phyloP scores from a whole-genome alignment of 148 eudicot species.

The Fagopyrum esculentum region DNA sequence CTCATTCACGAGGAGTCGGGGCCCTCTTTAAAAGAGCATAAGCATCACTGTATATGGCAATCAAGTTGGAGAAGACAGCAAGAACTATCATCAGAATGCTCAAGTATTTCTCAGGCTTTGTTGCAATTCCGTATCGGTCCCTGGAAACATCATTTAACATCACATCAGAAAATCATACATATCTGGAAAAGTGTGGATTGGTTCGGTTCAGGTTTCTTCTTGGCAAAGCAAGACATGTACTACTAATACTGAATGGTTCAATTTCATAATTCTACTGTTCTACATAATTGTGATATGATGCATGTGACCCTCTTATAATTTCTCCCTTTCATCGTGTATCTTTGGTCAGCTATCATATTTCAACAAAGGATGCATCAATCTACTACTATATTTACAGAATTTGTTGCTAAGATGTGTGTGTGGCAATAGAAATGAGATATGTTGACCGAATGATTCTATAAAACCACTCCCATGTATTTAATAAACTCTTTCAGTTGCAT shows the following conservation, averaged over 20 bases:
- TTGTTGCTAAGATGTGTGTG: not conserved
- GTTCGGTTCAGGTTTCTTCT: not conserved
- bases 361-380: too few relatives aligned
- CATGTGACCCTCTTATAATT: too few relatives aligned
- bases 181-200: not conserved
- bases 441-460: too few relatives aligned
- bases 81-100: conserved; percentile 58
- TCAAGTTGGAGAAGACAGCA: conserved; percentile 56
- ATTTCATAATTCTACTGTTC: too few relatives aligned
- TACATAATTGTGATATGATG: too few relatives aligned
- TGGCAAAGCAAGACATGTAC: not conserved
- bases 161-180: not conserved
- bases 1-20: conserved; percentile 20
- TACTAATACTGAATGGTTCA: too few relatives aligned
- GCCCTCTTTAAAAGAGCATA: conserved; percentile 47
- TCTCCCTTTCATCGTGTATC: too few relatives aligned
- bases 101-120: conserved; percentile 44
- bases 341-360: too few relatives aligned
- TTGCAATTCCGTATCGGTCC: conserved; percentile 53
- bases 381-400: too few relatives aligned
- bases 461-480: too few relatives aligned
- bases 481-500: not conserved
- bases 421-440: not conserved
- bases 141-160: conserved; percentile 26
- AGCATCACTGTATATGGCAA: conserved; percentile 73